A percentile compares a stretch with the other conserved stretches of the same genome.
phyloP scores from a whole-genome alignment of 768 basidiomycete genomes.

The Suillus clintonianus region DNA sequence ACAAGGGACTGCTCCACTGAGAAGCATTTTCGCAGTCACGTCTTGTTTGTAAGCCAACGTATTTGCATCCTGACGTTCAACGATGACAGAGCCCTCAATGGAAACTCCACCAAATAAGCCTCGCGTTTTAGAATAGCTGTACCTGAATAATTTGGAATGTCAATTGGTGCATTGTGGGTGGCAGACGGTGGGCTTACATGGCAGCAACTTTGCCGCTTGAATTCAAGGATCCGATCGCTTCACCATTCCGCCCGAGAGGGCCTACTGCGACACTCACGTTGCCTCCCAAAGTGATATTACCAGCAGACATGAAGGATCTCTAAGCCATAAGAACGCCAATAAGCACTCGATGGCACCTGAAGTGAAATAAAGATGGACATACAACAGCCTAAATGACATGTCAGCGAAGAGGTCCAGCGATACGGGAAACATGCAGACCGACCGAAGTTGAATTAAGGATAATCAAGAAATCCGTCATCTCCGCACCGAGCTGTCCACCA shows the following conservation, averaged over 20 bases:
- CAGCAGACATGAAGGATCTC: slow-evolving; percentile 93
- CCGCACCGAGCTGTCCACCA: slow-evolving; percentile 81
- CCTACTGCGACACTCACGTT: slow-evolving; percentile 90
- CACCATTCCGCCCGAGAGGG: slow-evolving; percentile 91
- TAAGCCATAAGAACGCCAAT: slow-evolving; percentile 30
- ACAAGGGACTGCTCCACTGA: slow-evolving; percentile 72
- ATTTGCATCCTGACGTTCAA: slow-evolving; percentile 94
- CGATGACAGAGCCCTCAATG: slow-evolving; percentile 85
- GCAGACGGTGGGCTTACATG: slow-evolving; percentile 54
- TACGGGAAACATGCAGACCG: slow-evolving; percentile 11
- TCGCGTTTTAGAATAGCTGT: slow-evolving; percentile 88
- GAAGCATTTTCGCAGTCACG: slow-evolving; percentile 76
- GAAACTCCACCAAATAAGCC: slow-evolving; percentile 94
- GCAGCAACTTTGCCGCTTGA: slow-evolving; percentile 87
- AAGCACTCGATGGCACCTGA: background rate
- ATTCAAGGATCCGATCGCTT: slow-evolving; percentile 83
- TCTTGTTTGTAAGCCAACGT: slow-evolving; percentile 73
- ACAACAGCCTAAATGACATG: slow-evolving; percentile 58
- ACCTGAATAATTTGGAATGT: slow-evolving; percentile 45
- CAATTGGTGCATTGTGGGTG: slow-evolving; percentile 5
- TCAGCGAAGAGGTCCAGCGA: background rate
- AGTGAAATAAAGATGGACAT: slow-evolving; percentile 28
- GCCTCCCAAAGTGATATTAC: slow-evolving; percentile 87
- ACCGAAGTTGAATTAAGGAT: slow-evolving; percentile 84
- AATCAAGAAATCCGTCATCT: slow-evolving; percentile 89